Evolutionary conservation across 768 basidiomycete species (phyloP).

Genomic region (Boletellus sp.): DNA sequence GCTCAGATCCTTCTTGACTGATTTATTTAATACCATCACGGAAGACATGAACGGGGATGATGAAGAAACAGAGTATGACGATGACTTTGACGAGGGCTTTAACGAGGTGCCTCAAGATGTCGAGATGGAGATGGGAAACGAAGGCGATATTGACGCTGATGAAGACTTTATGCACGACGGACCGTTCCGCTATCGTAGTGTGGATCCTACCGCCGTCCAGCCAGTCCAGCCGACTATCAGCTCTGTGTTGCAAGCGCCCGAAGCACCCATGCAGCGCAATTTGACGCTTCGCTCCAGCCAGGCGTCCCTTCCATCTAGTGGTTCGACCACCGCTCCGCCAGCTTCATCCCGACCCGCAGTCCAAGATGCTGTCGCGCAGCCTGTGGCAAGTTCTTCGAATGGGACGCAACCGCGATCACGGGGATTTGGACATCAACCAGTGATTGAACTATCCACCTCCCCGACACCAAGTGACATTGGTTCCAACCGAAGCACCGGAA

Average conservation of each 20-base stretch:
- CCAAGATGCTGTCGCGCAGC: slow-evolving; percentile 32
- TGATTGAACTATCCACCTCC: slow-evolving; percentile 58
- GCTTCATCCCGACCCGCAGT: slow-evolving; percentile 3
- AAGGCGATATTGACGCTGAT: slow-evolving; percentile 43
- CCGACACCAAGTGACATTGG: slow-evolving; percentile 60
- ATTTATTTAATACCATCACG: slow-evolving; percentile 70
- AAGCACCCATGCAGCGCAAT: slow-evolving; percentile 31
- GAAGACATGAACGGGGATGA: slow-evolving; percentile 63
- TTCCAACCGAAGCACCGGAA: slow-evolving; percentile 50
- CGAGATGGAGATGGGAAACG: slow-evolving; percentile 35
- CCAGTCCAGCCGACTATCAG: slow-evolving; percentile 9
- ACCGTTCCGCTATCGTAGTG: slow-evolving; percentile 26
- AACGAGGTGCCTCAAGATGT: slow-evolving; percentile 29
- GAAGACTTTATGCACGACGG: slow-evolving; percentile 39
- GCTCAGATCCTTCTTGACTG: slow-evolving; percentile 74
- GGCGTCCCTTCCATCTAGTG: slow-evolving; percentile 7
- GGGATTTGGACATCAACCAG: slow-evolving; percentile 48
- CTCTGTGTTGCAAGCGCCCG: slow-evolving; percentile 16
- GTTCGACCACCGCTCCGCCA: background rate
- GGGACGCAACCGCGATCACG: slow-evolving; percentile 39
- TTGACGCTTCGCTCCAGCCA: slow-evolving; percentile 23
- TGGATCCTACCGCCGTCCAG: slow-evolving; percentile 11
- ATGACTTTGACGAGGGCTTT: slow-evolving; percentile 36
- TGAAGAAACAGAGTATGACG: slow-evolving; percentile 67
- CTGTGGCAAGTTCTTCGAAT: slow-evolving; percentile 35